Conservation (phyloP, 176 grass and related monocot genomes). For the Oryza punctata region DNA sequence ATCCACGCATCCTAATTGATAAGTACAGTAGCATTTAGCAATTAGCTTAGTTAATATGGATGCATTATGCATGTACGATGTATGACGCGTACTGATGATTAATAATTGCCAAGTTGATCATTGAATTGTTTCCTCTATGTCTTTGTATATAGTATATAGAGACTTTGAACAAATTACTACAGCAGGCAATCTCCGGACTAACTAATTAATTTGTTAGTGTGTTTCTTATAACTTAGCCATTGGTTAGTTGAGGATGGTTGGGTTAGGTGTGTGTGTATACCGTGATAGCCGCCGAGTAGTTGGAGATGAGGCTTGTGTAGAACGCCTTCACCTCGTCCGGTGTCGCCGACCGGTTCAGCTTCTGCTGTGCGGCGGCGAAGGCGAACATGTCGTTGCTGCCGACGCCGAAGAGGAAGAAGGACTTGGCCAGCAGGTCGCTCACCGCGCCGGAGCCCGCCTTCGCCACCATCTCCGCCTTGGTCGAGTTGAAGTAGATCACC, state of each 20-base stretch:
- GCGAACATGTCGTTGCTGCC: conserved; percentile 45
- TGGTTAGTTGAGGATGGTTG: background rate
- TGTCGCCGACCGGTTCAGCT: background rate
- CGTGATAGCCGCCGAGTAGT: conserved; percentile 31
- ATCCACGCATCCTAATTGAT: no score
- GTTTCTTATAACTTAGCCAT: background rate
- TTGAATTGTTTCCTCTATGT: no score
- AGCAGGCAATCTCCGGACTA: no score
- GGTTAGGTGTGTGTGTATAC: background rate
- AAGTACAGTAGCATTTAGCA: no score
- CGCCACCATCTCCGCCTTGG: conserved; percentile 31
- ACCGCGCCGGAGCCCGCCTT: background rate
- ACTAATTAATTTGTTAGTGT: no score
- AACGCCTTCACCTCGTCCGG: background rate
- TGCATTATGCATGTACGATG: no score
- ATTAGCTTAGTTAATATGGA: no score
- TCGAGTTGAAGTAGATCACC: conserved; percentile 13
- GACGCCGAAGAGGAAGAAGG: conserved; percentile 37
- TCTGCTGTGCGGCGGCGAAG: background rate
- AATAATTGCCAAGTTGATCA: no score
- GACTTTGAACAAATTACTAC: no score
- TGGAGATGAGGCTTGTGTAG: conserved; percentile 22
- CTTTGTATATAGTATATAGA: no score
- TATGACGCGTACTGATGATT: no score
- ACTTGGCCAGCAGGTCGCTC: conserved; percentile 28